Base-by-base conservation (phyloP, 768 basidiomycete genomes). In the Heimioporus sp. region DNA sequence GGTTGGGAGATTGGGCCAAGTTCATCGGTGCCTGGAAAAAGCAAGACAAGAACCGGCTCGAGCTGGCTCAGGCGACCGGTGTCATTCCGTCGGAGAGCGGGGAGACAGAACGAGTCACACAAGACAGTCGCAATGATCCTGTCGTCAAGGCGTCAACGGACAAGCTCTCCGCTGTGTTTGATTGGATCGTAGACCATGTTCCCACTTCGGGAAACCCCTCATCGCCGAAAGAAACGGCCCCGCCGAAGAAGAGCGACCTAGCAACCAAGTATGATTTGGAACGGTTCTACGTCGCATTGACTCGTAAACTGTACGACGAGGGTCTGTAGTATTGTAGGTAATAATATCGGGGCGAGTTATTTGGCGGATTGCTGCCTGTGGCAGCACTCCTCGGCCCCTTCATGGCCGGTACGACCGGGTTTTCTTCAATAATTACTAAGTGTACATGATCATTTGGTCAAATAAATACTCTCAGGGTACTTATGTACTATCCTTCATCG, bases 261-360 rank as follows among this genome's bases (percentile, higher is more conserved):
- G 77, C 73, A 47, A 79, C 78, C 51, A 87, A 87, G 71, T 80
- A 81, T 60, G 90, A 93, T 64, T 70, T 98, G 63, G 93, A 95
- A 65, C 74, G 85, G 60, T 91, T 99, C 69, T 96, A 96, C 67
- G 78, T 97, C 32, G 90, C 94, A 7, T 68, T 98, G 41, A 82
- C 89, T 57, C 80, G 88, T 69, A 96, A 92, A 72, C 70, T 99
- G 72, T 92, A 94, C 59, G 90, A 98, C 52, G 92, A 97, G 65
- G 96, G 96, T 11, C 70, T 94, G 63, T 97, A 69, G 34, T 36
- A 5, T 28, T 28, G 6, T 28, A 28, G 24, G 24, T 6, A 28
- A 28, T 28, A 28, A 6, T 28, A 28, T 28, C 24, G 24, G 24
- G 24, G 24, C 5, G 24, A 24, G 24, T 24, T 24, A 24, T 24